These are phyloP conservation scores for Neurospora sp. DNA, from an alignment of 495 filamentous ascomycete genomes.

Conservation along the genomic window DNA sequence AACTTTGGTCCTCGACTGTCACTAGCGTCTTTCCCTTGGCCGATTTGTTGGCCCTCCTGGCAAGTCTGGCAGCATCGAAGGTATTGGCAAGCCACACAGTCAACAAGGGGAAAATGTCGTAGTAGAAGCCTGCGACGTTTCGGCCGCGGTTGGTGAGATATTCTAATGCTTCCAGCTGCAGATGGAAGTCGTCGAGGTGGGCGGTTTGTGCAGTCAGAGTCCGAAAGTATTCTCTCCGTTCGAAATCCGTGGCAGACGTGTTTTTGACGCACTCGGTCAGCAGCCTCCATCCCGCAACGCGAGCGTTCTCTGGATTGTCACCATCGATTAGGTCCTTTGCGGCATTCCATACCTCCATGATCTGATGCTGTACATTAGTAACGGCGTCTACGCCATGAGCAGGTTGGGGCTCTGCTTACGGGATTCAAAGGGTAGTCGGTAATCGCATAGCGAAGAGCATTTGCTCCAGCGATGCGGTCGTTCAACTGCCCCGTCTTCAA, in stretches of 20 bases:
- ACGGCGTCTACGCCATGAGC: background rate
- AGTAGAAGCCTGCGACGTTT: conserved; percentile 55
- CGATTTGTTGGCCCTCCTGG: conserved; percentile 25
- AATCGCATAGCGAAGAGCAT: conserved; percentile 42
- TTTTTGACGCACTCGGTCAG: conserved; percentile 55
- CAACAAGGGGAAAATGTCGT: conserved; percentile 48
- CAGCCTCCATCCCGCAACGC: conserved; percentile 50
- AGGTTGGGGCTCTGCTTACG: conserved; percentile 18
- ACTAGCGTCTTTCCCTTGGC: conserved; percentile 40
- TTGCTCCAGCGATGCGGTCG: conserved; percentile 47
- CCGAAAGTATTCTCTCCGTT: conserved; percentile 54
- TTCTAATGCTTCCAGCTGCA: conserved; percentile 52
- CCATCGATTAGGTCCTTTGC: conserved; percentile 53
- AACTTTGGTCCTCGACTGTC: conserved; percentile 54
- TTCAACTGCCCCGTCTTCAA: conserved; percentile 36
- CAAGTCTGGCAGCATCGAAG: conserved; percentile 43
- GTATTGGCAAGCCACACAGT: conserved; percentile 45
- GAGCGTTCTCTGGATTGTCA: conserved; percentile 41
- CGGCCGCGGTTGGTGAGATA: conserved; percentile 54
- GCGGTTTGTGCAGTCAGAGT: conserved; percentile 39
- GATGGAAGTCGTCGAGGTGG: conserved; percentile 48
- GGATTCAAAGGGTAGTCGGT: conserved; percentile 47
- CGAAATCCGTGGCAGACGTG: conserved; percentile 47
- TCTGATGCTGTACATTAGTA: conserved; percentile 9
- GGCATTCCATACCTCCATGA: conserved; percentile 51